Evolutionary conservation across 2,329 filamentous ascomycete genomes (phyloP), one percentile per base, ranked within the genome.

Genomic region (Diaporthe velutina): DNA sequence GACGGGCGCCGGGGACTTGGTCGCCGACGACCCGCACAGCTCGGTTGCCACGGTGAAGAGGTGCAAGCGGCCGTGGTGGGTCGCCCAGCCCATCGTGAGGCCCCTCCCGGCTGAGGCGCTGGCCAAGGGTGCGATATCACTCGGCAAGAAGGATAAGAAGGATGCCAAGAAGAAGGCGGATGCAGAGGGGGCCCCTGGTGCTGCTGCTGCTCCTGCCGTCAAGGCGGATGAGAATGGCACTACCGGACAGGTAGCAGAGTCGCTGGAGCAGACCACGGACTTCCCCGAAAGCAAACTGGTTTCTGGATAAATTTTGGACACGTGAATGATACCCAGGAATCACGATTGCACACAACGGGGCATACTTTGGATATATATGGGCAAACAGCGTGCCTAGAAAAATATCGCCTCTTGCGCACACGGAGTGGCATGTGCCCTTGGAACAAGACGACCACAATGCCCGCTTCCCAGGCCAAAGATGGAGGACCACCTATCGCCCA

Each of bases 101-200:
- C 96, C 95, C 54, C 83, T 98, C 80, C 97, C 97, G 0, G 94
- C 93, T 78, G 96, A 98, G 85, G 97, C 97, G 3, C 80, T 97
- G 77, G 92, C 93, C 76, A 95, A 95, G 82, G 96, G 96, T 0
- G 93, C 94, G 3, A 88, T 98, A 82, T 90, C 88, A 74, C 82
- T 93, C 76, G 94, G 92, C 79, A 96, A 95, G 85, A 95, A 95
- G 82, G 88, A 90, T 42, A 87, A 84, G 80, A 83, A 84, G 78
- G 81, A 82, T 70, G 80, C 78, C 58, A 80, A 81, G 78, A 61
- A 4, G 28, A 75, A 68, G 75, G 77, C 54, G 61, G 70, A 70
- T 48, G 70, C 67, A 33, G 73, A 75, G 74, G 77, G 61, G 40
- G n/a, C 19, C 6, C 19, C 33, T 17, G n/a, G n/a, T n/a, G 60